Percentiles rank a stretch among this genome's conserved stretches.
Evolutionary conservation across 306 rosid species (phyloP).

Genomic region (Casuarina glauca): DNA sequence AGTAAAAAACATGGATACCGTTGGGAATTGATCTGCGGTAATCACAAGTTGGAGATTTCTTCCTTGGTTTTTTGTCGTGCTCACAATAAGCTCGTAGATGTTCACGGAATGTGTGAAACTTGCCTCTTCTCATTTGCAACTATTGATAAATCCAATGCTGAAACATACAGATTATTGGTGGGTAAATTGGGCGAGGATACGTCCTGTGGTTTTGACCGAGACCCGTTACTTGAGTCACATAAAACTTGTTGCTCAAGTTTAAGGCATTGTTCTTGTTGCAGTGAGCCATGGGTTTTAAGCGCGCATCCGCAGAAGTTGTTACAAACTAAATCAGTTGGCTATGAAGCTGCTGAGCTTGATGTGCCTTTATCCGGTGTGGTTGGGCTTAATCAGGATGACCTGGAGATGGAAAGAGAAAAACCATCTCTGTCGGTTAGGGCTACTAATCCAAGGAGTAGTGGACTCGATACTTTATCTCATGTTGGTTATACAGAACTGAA

Average conservation of each 20-base stretch:
- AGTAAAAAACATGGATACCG: constrained; percentile 54
- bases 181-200: constrained; percentile 60
- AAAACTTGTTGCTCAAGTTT: background rate
- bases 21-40: constrained; percentile 68
- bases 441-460: constrained; percentile 34
- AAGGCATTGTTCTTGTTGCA: constrained; percentile 65
- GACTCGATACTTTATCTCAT: constrained; percentile 58
- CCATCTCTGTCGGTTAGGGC: constrained; percentile 35
- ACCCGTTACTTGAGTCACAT: constrained; percentile 49
- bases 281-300: constrained; percentile 40
- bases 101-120: constrained; percentile 70
- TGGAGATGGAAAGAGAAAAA: constrained; percentile 29
- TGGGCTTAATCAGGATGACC: constrained; percentile 28
- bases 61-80: constrained; percentile 60
- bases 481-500: constrained; percentile 77
- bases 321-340: constrained; percentile 35
- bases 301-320: constrained; percentile 36
- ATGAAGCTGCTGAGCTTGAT: constrained; percentile 51
- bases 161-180: constrained; percentile 56
- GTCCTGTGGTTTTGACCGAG: constrained; percentile 39
- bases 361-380: constrained; percentile 28
- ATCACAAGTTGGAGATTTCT: constrained; percentile 76
- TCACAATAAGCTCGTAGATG: constrained; percentile 78
- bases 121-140: constrained; percentile 74
- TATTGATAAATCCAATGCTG: constrained; percentile 52